Percentiles rank a stretch among this genome's conserved stretches.
Evolutionary conservation across 2,329 filamentous ascomycete genomes (phyloP).

Genomic region (Pyrenochaeta sp.): DNA sequence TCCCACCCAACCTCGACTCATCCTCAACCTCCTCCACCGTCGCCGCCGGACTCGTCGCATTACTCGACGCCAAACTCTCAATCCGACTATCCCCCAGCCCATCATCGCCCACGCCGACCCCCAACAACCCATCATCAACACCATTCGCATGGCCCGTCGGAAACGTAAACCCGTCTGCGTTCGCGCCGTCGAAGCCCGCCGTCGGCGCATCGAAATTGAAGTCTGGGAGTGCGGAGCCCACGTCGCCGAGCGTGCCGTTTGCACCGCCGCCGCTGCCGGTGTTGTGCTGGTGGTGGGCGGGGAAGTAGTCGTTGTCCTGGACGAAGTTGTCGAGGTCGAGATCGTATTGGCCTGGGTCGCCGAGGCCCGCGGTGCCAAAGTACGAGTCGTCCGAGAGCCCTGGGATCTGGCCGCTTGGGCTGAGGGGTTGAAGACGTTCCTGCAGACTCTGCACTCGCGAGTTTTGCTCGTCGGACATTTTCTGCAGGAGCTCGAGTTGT

Average conservation of each 20-base stretch:
- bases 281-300: constrained; percentile 16
- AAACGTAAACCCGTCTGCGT: constrained; percentile 15
- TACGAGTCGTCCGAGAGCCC: constrained; percentile 60
- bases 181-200: constrained; percentile 8
- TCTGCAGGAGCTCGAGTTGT: constrained; percentile 80
- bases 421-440: constrained; percentile 77
- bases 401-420: constrained; percentile 79
- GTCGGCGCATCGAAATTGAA: constrained; percentile 33
- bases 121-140: constrained; percentile 6
- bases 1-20: constrained; percentile 29
- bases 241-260: too few species aligned
- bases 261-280: constrained; percentile 3
- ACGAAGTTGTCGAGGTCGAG: constrained; percentile 67
- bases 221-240: too few species aligned
- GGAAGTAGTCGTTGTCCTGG: constrained; percentile 63
- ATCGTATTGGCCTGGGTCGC: constrained; percentile 48
- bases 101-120: constrained; percentile 13
- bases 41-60: constrained; percentile 47
- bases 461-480: constrained; percentile 80
- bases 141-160: constrained; percentile 14
- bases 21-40: constrained; percentile 47
- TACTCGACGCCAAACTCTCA: constrained; percentile 52
- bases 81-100: constrained; percentile 36
- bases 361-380: constrained; percentile 46
- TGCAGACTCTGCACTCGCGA: constrained; percentile 77